Base-by-base conservation (phyloP, 1,284 basidiomycete species). In the Acaromyces ingoldii region DNA sequence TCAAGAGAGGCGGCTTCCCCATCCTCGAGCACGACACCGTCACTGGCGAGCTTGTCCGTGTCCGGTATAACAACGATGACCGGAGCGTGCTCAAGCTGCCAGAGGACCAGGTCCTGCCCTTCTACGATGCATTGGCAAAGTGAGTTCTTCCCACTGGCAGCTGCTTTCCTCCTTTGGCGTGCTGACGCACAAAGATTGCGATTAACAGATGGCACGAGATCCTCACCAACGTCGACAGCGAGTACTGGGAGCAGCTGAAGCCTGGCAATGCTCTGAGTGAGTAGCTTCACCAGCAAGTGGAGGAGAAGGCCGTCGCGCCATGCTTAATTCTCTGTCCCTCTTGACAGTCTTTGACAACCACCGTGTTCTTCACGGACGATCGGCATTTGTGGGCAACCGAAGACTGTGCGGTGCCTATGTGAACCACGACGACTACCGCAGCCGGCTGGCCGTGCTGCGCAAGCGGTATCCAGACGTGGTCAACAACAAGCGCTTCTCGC, bases 11-110 rank as follows among this genome's bases (percentile, higher is more conserved):
- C 7, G 68, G 68, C 9, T 68, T 70, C 29, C 67, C 70, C 1
- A 67, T 73, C 46, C 47, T 73, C 1, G 55, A 71, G 25, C 86
- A 90, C 66, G 65, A 69, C 39, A 53, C 56, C 1, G 55, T 76
- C 2, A 81, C 81, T 4, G 84, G 84, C 0, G 82, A 85, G 49
- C 80, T 97, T 0, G 76, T 80, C 1, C 85, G 89, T 60, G 85
- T 96, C 11, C 78, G 92, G 37, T 97, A 91, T 88, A 98, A 97
- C 73, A 93, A 91, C 57, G 89, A 93, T 65, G 93, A 98, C 75
- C 79, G 93, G 42, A 61, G 57, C 21, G 59, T 62, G 0, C 51
- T 73, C 4, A 51, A 57, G 19, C 26, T 60, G 21, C 40, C 39
- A 17, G 47, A 36, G 2, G 55, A 57, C 13, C 51, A 40, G 22